phyloP scores from a whole-genome alignment of 495 filamentous ascomycete genomes.

The Podospora bellae-mahoneyi region DNA sequence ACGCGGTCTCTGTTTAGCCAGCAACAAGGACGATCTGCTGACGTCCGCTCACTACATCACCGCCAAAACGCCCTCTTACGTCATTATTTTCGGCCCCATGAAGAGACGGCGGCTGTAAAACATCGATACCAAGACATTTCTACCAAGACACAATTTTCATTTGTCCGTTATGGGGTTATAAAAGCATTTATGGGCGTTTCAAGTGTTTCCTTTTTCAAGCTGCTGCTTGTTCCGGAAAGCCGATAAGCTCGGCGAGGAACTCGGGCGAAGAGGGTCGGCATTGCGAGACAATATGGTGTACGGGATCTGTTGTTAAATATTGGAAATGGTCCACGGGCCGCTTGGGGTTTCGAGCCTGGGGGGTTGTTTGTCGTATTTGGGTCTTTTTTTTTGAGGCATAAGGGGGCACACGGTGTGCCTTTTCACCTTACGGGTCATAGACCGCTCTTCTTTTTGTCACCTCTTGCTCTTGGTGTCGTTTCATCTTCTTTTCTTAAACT shows the following conservation, averaged over 20 bases:
- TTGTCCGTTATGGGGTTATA: conserved; percentile 15
- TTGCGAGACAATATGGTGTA: background rate
- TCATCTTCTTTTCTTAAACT: background rate
- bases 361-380: background rate
- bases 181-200: conserved; percentile 35
- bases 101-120: background rate
- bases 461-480: background rate
- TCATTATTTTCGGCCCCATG: background rate
- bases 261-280: background rate
- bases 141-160: conserved; percentile 15
- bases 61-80: background rate
- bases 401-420: background rate
- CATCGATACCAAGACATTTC: conserved; percentile 2
- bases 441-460: background rate
- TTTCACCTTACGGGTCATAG: background rate
- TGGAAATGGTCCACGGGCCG: background rate
- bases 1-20: background rate
- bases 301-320: background rate
- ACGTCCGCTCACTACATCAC: background rate
- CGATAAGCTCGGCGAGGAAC: background rate
- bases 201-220: conserved; percentile 9
- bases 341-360: background rate
- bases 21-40: background rate
- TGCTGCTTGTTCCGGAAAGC: background rate
- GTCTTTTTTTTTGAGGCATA: background rate